Conservation (phyloP, 176 grass and related monocot genomes). For the bread wheat (Triticum aestivum) region IWGSC_CS_RefSeq_v2.1 NC_057796.1:307969085-307969584, state of each 20-base stretch:
- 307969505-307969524: not conserved
- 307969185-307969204: conserved; percentile 18
- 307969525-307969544: not conserved
- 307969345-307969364: conserved; percentile 67
- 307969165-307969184: conserved; percentile 9
- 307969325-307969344: conserved; percentile 87
- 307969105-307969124: conserved; percentile 48
- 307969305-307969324: conserved; percentile 96
- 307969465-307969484: not conserved
- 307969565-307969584: not conserved
- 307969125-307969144: conserved; percentile 43
- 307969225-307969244: conserved; percentile 93
- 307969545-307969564: not conserved
- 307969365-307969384: conserved; percentile 44
- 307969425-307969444: not conserved
- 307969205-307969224: conserved; percentile 96
- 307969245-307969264: conserved; percentile 97
- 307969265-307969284: conserved; percentile 78
- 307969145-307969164: not conserved
- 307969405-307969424: not conserved
- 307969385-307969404: conserved; percentile 19
- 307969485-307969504: conserved; percentile 12
- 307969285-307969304: conserved; percentile 82
- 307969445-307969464: not conserved
- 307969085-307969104: conserved; percentile 57